phyloP scores from a whole-genome alignment of 345 rosid species.

The Sisymbrium irio region DNA sequence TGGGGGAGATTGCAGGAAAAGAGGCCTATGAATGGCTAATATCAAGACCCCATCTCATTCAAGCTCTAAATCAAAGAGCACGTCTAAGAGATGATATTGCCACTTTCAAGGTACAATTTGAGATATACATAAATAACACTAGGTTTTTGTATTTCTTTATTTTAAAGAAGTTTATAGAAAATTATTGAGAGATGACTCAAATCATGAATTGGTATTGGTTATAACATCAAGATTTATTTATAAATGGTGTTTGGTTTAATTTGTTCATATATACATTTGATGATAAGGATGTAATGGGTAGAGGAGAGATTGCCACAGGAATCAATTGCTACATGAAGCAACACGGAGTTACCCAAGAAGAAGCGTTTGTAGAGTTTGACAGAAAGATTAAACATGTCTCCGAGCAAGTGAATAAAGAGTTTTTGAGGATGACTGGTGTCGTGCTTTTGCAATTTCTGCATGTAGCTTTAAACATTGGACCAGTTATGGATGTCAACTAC shows the following conservation, averaged over 20 bases:
- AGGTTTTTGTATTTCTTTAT: no score
- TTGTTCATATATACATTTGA: background rate
- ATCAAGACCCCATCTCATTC: background rate
- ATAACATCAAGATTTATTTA: background rate
- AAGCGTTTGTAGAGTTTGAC: background rate
- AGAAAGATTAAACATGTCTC: background rate
- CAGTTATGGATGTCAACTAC: background rate
- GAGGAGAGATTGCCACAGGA: slow-evolving; percentile 1
- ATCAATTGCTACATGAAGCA: background rate
- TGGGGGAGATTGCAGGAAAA: background rate
- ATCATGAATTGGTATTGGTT: background rate
- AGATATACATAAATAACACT: background rate
- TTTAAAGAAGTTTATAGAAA: no score
- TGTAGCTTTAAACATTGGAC: background rate
- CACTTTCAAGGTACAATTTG: background rate
- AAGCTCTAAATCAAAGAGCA: background rate
- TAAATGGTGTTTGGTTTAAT: background rate
- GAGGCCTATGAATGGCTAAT: background rate
- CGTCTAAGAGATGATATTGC: slow-evolving; percentile 5
- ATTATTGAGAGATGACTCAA: background rate
- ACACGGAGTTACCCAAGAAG: background rate
- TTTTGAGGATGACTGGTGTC: background rate
- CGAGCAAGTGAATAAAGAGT: background rate
- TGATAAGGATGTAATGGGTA: background rate
- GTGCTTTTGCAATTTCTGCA: background rate